Conservation (phyloP, 2,329 filamentous ascomycete genomes). For the Scleromitrula shiraiana region DNA sequence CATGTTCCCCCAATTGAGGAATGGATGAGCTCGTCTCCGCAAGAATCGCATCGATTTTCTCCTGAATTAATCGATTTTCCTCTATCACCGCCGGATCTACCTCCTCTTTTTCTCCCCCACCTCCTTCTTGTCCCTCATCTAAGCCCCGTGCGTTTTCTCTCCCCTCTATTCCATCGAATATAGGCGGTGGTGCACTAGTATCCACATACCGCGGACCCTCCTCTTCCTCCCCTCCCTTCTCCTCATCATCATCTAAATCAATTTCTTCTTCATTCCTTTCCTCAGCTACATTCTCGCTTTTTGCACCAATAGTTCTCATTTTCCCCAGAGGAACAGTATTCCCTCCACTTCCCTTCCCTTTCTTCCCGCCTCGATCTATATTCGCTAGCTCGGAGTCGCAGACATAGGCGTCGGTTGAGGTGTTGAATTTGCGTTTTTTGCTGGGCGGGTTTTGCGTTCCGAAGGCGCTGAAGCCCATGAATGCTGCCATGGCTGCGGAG, state of each 20-base stretch:
- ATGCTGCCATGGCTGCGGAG: constrained; percentile 35
- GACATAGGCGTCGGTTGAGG: constrained; percentile 43
- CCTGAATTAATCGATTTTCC: constrained; percentile 20
- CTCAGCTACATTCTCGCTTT: constrained; percentile 7
- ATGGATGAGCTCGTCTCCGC: constrained; percentile 2
- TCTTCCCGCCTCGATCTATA: constrained; percentile 28
- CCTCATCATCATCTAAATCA: too few species aligned
- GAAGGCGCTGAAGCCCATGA: constrained; percentile 69
- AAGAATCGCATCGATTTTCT: constrained; percentile 24
- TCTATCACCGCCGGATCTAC: constrained; percentile 9
- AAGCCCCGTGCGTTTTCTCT: neutral
- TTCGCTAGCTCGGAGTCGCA: constrained; percentile 29
- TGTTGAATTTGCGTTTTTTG: constrained; percentile 63
- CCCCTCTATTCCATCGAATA: constrained; percentile 19
- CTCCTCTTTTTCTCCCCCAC: too few species aligned
- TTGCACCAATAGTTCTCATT: constrained; percentile 19
- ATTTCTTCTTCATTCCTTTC: constrained; percentile 19
- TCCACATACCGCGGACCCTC: constrained; percentile 18
- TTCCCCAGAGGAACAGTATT: constrained; percentile 27
- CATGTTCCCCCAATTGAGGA: neutral
- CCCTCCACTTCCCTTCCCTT: constrained; percentile 28
- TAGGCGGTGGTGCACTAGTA: constrained; percentile 26
- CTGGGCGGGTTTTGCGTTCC: constrained; percentile 43
- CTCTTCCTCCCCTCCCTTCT: constrained; percentile 10
- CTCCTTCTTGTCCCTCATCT: constrained; percentile 3